These are phyloP conservation scores for Calocybe gambosa DNA, from an alignment of 1,284 basidiomycete genomes.

Conservation along the genomic window DNA sequence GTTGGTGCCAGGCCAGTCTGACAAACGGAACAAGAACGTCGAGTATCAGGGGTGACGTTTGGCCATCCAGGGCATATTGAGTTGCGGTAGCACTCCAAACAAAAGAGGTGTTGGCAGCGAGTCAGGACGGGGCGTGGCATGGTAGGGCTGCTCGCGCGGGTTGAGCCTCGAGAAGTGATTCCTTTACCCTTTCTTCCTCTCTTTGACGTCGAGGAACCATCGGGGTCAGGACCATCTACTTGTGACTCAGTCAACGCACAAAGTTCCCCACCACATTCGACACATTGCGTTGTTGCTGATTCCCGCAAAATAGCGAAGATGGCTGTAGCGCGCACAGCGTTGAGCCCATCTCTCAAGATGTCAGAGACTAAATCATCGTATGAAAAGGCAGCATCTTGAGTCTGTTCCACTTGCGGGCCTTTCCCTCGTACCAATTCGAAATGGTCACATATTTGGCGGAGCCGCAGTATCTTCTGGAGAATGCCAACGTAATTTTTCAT, in stretches of 20 bases:
- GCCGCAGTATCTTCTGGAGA: conserved; percentile 88
- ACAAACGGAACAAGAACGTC: conserved; percentile 71
- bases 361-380: conserved; percentile 74
- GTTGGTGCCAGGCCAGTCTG: conserved; percentile 51
- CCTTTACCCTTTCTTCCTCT: conserved; percentile 59
- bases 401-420: conserved; percentile 37
- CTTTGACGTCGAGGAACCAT: conserved; percentile 47
- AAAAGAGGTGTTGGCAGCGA: conserved; percentile 91
- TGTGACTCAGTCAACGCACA: conserved; percentile 46
- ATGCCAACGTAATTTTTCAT: conserved; percentile 99
- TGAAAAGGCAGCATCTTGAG: conserved; percentile 33
- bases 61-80: conserved; percentile 79
- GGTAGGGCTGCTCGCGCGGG: conserved; percentile 63
- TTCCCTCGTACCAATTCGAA: conserved; percentile 86
- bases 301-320: conserved; percentile 85
- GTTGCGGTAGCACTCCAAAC: conserved; percentile 73
- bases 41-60: conserved; percentile 49
- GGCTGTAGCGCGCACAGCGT: conserved; percentile 63
- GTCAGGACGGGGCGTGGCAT: conserved; percentile 68
- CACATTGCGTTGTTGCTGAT: conserved; percentile 80
- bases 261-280: conserved; percentile 81
- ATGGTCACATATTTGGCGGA: conserved; percentile 98
- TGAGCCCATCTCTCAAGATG: conserved; percentile 82
- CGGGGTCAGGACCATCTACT: conserved; percentile 42
- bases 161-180: conserved; percentile 53